Percentiles rank a stretch among this genome's conserved stretches.
Evolutionary conservation across 345 rosid genomes (phyloP).

Genomic region (Odontarrhena argentea): DNA sequence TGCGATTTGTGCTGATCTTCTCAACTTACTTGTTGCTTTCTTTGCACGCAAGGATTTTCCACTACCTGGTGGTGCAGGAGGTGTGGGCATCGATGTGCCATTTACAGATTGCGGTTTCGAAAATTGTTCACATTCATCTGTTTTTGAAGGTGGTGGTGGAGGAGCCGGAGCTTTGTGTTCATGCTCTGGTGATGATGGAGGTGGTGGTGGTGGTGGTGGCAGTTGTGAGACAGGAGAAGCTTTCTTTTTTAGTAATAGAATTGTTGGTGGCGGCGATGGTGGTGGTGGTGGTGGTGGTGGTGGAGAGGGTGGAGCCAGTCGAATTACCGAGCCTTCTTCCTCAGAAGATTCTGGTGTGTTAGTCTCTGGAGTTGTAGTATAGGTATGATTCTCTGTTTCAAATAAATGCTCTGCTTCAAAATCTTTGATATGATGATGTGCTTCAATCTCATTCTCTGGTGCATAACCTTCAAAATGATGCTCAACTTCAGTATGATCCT

Average conservation of each 20-base stretch:
- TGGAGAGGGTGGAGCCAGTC: constrained; percentile 36
- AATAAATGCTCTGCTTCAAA: background rate
- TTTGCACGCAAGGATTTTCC: constrained; percentile 51
- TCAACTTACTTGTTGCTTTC: constrained; percentile 57
- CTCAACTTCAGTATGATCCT: background rate
- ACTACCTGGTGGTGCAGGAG: constrained; percentile 59
- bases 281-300: constrained; percentile 40
- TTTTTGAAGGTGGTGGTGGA: constrained; percentile 39
- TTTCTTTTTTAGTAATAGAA: constrained; percentile 2
- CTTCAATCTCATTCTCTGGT: constrained; percentile 4
- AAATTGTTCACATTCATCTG: constrained; percentile 32
- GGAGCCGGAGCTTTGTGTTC: constrained; percentile 22
- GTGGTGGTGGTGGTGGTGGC: constrained; percentile 34
- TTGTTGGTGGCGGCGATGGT: constrained; percentile 19
- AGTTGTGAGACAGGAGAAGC: constrained; percentile 17
- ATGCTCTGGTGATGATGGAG: constrained; percentile 31
- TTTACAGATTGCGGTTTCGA: constrained; percentile 22
- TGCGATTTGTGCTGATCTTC: constrained; percentile 62
- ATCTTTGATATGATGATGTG: background rate
- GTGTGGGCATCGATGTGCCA: constrained; percentile 39
- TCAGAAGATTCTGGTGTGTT: constrained; percentile 4
- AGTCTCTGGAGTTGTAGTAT: constrained; percentile 10
- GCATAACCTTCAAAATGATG: background rate
- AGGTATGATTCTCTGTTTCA: constrained; percentile 20
- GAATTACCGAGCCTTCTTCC: constrained; percentile 1